Conservation (phyloP, 2,329 filamentous ascomycete genomes). For the Hawksworthiomyces lignivorus region DNA sequence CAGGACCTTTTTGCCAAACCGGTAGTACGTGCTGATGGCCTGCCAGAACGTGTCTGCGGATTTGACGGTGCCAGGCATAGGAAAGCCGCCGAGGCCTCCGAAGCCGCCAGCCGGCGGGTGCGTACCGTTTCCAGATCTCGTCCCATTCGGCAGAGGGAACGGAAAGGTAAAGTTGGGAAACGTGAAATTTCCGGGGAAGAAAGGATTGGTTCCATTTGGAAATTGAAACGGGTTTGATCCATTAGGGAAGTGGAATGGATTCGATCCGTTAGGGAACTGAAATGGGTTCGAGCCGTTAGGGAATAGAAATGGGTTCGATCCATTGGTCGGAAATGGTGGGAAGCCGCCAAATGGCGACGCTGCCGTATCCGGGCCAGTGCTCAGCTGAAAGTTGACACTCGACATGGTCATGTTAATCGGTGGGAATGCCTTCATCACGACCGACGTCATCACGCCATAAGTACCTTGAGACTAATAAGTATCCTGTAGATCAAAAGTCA, state of each 20-base stretch:
- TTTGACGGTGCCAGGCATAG: slow-evolving; percentile 1
- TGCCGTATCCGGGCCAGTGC: neutral
- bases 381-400: slow-evolving; percentile 15
- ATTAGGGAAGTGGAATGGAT: neutral
- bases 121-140: neutral
- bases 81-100: slow-evolving; percentile 1
- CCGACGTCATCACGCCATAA: slow-evolving; percentile 20
- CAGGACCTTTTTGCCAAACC: slow-evolving; percentile 16
- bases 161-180: neutral
- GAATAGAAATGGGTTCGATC: neutral
- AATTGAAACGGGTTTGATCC: neutral
- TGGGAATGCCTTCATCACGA: slow-evolving; percentile 18
- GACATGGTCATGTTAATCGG: slow-evolving; percentile 14
- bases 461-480: too few relatives aligned
- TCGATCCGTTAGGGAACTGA: slow-evolving; percentile 7
- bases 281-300: neutral
- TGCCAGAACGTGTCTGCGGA: slow-evolving; percentile 18
- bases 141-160: neutral
- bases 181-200: neutral
- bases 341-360: neutral
- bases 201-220: slow-evolving; percentile 1
- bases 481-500: too few relatives aligned
- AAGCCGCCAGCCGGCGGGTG: neutral
- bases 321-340: neutral
- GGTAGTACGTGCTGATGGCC: slow-evolving; percentile 17